Conservation (phyloP, 768 basidiomycete genomes). For the Xerocomellus dryophilus region DNA sequence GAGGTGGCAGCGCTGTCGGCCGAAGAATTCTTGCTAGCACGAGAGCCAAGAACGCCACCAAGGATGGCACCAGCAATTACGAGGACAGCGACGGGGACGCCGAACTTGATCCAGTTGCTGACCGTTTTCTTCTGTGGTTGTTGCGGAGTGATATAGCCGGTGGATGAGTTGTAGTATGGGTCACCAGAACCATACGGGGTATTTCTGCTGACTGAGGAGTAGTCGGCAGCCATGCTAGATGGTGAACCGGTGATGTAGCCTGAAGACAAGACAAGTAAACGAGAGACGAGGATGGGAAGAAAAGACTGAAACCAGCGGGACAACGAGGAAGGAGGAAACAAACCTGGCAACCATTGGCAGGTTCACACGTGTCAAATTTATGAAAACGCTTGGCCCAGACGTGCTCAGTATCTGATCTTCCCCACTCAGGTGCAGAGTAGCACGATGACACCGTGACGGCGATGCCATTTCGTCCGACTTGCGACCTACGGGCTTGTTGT, state of each 20-base stretch:
- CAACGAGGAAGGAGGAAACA: conserved; percentile 4
- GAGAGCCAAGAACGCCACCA: conserved; percentile 78
- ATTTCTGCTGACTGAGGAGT: conserved; percentile 33
- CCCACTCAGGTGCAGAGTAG: no score
- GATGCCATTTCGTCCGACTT: no score
- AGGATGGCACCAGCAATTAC: conserved; percentile 66
- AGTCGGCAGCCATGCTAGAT: conserved; percentile 39
- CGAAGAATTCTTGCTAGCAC: conserved; percentile 41
- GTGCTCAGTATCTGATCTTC: no score
- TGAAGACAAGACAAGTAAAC: conserved; percentile 17
- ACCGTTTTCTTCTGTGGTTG: conserved; percentile 46
- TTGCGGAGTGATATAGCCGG: conserved; percentile 61
- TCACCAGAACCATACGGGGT: conserved; percentile 60
- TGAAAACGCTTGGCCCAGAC: no score
- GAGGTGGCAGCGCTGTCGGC: conserved; percentile 42
- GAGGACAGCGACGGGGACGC: conserved; percentile 61
- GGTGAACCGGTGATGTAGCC: conserved; percentile 15
- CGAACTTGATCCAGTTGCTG: conserved; percentile 76
- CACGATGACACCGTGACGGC: no score
- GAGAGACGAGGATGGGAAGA: conserved; percentile 17
- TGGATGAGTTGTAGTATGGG: conserved; percentile 66
- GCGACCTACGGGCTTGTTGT: no score
- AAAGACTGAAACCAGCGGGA: conserved; percentile 12
- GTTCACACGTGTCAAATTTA: conserved; percentile 14
- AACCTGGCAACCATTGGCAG: conserved; percentile 3